phyloP scores from a whole-genome alignment of 1,139 yeast genomes.

The Lodderomyces parapsilosis region DNA sequence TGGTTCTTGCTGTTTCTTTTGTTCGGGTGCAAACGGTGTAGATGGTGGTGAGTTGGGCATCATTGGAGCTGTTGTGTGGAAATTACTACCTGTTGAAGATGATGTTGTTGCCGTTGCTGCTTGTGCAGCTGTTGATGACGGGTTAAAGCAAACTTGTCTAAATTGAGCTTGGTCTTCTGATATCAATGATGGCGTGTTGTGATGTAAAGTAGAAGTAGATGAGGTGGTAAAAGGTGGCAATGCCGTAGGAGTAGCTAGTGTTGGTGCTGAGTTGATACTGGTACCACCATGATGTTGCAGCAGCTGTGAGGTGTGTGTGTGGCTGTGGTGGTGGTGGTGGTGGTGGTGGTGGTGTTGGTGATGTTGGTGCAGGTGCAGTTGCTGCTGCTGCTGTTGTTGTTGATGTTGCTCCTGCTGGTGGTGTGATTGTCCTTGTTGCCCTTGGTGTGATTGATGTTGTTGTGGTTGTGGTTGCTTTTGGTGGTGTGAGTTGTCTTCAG shows the following conservation, averaged over 20 bases:
- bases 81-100: not conserved
- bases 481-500: not conserved
- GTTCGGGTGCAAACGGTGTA: not conserved
- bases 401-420: not conserved
- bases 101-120: constrained; percentile 6
- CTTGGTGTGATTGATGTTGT: not conserved
- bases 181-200: constrained; percentile 20
- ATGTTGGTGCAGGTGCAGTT: not conserved
- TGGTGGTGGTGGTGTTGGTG: constrained; percentile 3
- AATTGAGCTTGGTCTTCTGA: constrained; percentile 18
- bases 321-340: constrained; percentile 2
- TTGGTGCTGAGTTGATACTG: not conserved
- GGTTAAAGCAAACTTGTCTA: constrained; percentile 34
- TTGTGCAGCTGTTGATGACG: constrained; percentile 11
- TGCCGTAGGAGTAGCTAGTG: constrained; percentile 1
- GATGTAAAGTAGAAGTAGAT: constrained; percentile 1
- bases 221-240: constrained; percentile 5
- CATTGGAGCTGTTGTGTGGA: constrained; percentile 2
- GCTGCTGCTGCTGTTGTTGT: not conserved
- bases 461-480: not conserved
- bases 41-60: constrained; percentile 6
- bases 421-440: not conserved
- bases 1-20: not conserved
- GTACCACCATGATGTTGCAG: not conserved
- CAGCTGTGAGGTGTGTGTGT: not conserved